A percentile compares a stretch with the other conserved stretches of the same genome.
These are phyloP conservation scores for Nicotiana sylvestris DNA, from an alignment of 257 asterid genomes.

Conservation along the genomic window DNA sequence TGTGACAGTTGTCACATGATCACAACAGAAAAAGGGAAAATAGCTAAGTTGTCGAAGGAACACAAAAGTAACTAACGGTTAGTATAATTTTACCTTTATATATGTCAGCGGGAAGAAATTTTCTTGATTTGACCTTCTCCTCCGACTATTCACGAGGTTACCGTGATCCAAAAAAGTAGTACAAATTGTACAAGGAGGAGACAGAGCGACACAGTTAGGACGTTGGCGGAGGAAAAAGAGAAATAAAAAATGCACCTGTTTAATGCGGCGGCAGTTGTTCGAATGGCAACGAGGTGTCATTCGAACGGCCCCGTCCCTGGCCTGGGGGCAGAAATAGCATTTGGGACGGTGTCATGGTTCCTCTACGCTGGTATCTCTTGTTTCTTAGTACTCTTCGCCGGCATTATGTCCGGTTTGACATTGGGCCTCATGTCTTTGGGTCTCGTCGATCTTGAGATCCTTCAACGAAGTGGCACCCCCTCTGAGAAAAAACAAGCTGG, in stretches of 20 bases:
- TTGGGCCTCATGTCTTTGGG: constrained; percentile 90
- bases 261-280: constrained; percentile 49
- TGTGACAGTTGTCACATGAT: background rate
- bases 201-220: background rate
- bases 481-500: constrained; percentile 85
- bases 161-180: background rate
- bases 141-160: background rate
- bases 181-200: background rate
- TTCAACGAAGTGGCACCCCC: constrained; percentile 82
- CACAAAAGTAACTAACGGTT: background rate
- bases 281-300: constrained; percentile 32
- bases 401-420: constrained; percentile 91
- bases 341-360: constrained; percentile 73
- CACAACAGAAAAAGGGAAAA: background rate
- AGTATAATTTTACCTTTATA: background rate
- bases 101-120: background rate
- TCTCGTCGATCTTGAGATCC: constrained; percentile 93
- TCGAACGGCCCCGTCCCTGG: background rate
- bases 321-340: constrained; percentile 67
- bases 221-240: background rate
- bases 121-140: background rate
- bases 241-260: constrained; percentile 41
- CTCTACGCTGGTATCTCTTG: constrained; percentile 75
- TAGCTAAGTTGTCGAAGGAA: constrained; percentile 1
- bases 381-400: constrained; percentile 71